Base-by-base conservation (phyloP, 23 red algal species). In the Cyanidioschyzon merolae region DNA sequence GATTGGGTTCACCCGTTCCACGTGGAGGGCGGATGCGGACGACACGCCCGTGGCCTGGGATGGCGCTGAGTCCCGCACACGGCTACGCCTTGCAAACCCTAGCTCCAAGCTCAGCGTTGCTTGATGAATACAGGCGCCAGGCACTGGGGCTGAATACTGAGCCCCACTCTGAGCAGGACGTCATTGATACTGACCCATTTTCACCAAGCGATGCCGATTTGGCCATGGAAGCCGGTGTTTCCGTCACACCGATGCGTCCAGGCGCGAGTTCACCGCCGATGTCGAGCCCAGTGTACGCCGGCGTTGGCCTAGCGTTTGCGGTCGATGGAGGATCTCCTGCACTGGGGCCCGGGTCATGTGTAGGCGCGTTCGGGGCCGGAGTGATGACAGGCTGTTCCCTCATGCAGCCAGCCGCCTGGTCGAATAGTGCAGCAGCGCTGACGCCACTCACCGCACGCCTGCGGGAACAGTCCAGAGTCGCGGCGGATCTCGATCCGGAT, bases 391-490 rank as follows among this genome's bases (percentile, higher is more conserved):
- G 45, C 7, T 54, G 45, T 54, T 54, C 45, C 7, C 21, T 54
- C 7, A 15, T 54, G 21, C 45, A 54, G 21, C 45, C 45, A 15
- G 45, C 21, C 45, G 7, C 45, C 21, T 54, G 45, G 45, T 21
- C 45, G 45, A 21, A 7, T 54, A 21, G 12, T 54, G 45, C 45
- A 15, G 45, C 21, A 7, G 45, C 45, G 45, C 7, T 71, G 63
- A 71, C 63, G n/a, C 63, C 63, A 27, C 21, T 71, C 2, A 71
- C 63, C 12, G 63, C 63, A 3, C 63, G 63, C 12, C 21, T 71
- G 32, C 63, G 63, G 7, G n/a, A 71, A 27, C 63, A 32, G 63
- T 71, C 63, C 29, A 7, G 30, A 71, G 63, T 71, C n/a, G 63
- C 63, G 12, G 63, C 63, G 12, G 63, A 71, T 35, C n/a, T 71